phyloP scores from a whole-genome alignment of 306 rosid species.

The Oxytropis ochrocephala region DNA sequence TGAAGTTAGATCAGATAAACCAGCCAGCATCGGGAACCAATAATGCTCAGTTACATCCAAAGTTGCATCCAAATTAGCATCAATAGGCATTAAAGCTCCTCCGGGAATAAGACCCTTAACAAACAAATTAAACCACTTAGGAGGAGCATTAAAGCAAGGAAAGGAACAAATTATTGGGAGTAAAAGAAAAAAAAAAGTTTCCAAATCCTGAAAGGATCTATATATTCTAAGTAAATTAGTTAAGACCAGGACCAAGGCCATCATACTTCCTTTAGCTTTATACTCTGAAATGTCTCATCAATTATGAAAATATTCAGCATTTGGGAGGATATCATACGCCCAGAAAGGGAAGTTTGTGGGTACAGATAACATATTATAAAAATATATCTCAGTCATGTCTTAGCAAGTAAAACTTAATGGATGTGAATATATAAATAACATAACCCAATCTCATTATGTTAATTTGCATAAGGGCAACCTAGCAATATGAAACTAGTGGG shows the following conservation, averaged over 20 bases:
- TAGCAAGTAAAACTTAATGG: background rate
- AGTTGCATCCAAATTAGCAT: conserved; percentile 44
- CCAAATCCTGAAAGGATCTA: conserved; percentile 2
- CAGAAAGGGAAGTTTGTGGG: background rate
- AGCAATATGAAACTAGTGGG: background rate
- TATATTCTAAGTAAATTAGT: background rate
- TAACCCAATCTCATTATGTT: background rate
- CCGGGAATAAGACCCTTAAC: conserved; percentile 93
- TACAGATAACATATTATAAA: background rate
- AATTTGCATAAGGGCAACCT: background rate
- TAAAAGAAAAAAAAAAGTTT: background rate
- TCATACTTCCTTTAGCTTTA: background rate
- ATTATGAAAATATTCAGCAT: background rate
- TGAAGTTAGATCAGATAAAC: conserved; percentile 94
- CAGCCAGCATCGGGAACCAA: conserved; percentile 99
- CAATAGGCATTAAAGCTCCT: conserved; percentile 86
- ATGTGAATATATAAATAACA: background rate
- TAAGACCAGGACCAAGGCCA: background rate
- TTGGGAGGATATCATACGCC: background rate
- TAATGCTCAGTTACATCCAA: conserved; percentile 91
- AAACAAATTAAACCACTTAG: conserved; percentile 17
- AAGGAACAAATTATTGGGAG: background rate
- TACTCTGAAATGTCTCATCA: background rate
- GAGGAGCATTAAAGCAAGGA: background rate
- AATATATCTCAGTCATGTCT: background rate